phyloP scores from a whole-genome alignment of 73 alveolate species.

The Paramecium caudatum region DNA sequence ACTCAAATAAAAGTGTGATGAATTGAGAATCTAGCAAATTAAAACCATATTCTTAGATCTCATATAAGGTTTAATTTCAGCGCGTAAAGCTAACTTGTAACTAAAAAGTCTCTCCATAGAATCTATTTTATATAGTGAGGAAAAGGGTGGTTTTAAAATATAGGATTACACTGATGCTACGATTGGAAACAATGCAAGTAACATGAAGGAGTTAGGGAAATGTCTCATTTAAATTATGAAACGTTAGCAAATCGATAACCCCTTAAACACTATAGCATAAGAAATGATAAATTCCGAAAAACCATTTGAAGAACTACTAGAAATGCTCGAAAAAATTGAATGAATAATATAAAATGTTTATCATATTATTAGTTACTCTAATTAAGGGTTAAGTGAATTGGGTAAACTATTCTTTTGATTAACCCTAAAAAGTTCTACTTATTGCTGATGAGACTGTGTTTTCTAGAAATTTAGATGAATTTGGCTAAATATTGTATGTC shows the following conservation, averaged over 20 bases:
- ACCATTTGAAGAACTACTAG: slow-evolving; percentile 12
- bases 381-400: no score
- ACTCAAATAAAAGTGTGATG: no score
- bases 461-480: slow-evolving; percentile 30
- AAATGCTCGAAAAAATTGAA: no score
- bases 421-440: background rate
- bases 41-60: slow-evolving; percentile 36
- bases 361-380: no score
- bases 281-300: background rate
- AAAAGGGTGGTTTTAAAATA: background rate
- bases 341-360: no score
- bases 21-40: slow-evolving; percentile 39
- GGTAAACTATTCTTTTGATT: slow-evolving; percentile 18
- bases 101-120: background rate
- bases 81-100: background rate
- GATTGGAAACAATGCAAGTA: background rate
- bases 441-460: slow-evolving; percentile 5
- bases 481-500: background rate
- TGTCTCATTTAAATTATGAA: background rate
- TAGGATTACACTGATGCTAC: slow-evolving; percentile 16
- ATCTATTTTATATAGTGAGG: background rate
- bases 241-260: background rate
- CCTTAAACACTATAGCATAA: background rate
- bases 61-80: slow-evolving; percentile 2
- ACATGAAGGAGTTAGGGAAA: background rate